Conservation (phyloP, 768 basidiomycete species). For the Auriculariales sp. region DNA sequence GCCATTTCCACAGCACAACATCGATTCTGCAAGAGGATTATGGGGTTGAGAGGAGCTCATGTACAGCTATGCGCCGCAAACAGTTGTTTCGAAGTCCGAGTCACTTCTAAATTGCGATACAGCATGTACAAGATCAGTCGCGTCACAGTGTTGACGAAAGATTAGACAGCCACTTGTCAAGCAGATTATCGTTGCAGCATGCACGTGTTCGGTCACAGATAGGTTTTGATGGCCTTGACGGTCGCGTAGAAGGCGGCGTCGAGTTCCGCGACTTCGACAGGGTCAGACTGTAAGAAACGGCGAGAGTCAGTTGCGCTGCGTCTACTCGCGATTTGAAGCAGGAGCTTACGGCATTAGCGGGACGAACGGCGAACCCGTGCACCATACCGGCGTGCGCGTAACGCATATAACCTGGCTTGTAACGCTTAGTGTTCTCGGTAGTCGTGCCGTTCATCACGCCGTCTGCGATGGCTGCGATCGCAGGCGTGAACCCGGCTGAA, state of each 20-base stretch:
- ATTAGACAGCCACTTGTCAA: too few relatives aligned
- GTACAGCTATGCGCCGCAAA: too few relatives aligned
- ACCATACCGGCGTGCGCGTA: neutral
- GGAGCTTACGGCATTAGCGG: neutral
- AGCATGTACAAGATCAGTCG: too few relatives aligned
- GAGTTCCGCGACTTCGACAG: neutral
- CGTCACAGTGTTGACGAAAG: too few relatives aligned
- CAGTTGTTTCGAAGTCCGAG: too few relatives aligned
- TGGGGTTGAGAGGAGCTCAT: too few relatives aligned
- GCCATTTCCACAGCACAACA: too few relatives aligned
- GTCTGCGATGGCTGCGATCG: neutral
- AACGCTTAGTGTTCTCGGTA: neutral
- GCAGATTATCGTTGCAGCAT: too few relatives aligned
- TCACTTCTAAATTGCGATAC: too few relatives aligned
- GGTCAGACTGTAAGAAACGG: neutral
- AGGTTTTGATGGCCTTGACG: neutral
- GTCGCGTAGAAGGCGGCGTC: neutral
- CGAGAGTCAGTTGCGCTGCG: neutral
- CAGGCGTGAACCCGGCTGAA: neutral
- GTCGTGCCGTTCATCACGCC: neutral
- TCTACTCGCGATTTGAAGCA: neutral
- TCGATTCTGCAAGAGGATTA: too few relatives aligned
- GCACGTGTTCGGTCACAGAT: too few relatives aligned
- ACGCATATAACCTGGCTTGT: neutral
- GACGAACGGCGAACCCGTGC: neutral